Percentiles rank a stretch among this genome's conserved stretches.
These are phyloP conservation scores for Myxozyma kluyveri DNA, from an alignment of 805 yeast genomes.

Conservation along the genomic window DNA sequence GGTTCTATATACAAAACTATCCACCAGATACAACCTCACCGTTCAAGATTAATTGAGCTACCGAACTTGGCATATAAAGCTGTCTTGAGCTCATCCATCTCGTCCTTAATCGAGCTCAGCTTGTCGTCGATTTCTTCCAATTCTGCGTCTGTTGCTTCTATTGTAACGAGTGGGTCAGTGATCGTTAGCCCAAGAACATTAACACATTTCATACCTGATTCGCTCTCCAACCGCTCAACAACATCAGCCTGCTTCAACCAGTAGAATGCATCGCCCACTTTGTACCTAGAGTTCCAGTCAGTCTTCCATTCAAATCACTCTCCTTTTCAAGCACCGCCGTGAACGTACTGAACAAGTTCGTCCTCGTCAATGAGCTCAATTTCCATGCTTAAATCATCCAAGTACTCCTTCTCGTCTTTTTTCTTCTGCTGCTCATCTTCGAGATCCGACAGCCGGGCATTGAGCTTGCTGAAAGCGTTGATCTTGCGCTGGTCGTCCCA, in stretches of 20 bases:
- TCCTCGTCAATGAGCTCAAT: slow-evolving; percentile 75
- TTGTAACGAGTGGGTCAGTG: neutral
- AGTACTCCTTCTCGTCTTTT: slow-evolving; percentile 74
- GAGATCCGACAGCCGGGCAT: slow-evolving; percentile 63
- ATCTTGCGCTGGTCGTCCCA: slow-evolving; percentile 88
- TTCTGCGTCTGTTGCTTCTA: slow-evolving; percentile 46
- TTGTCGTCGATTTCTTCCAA: slow-evolving; percentile 49
- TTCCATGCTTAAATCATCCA: slow-evolving; percentile 82
- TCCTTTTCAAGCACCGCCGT: neutral
- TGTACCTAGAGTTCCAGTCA: slow-evolving; percentile 45
- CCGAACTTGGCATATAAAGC: slow-evolving; percentile 88
- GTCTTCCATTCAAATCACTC: neutral
- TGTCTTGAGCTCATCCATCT: slow-evolving; percentile 61
- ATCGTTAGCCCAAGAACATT: neutral
- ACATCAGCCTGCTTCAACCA: slow-evolving; percentile 65
- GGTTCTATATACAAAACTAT: too few relatives aligned
- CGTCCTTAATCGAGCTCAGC: slow-evolving; percentile 52
- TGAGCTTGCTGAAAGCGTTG: slow-evolving; percentile 82
- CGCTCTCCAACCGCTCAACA: slow-evolving; percentile 63
- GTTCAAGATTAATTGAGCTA: slow-evolving; percentile 78
- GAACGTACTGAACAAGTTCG: slow-evolving; percentile 37
- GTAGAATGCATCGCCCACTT: slow-evolving; percentile 78
- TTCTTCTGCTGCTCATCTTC: slow-evolving; percentile 49
- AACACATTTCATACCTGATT: slow-evolving; percentile 41
- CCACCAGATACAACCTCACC: slow-evolving; percentile 31